Evolutionary conservation across 805 yeast species (phyloP), one percentile per base, ranked within the genome.

Genomic region (Teunomyces gatunensis): DNA sequence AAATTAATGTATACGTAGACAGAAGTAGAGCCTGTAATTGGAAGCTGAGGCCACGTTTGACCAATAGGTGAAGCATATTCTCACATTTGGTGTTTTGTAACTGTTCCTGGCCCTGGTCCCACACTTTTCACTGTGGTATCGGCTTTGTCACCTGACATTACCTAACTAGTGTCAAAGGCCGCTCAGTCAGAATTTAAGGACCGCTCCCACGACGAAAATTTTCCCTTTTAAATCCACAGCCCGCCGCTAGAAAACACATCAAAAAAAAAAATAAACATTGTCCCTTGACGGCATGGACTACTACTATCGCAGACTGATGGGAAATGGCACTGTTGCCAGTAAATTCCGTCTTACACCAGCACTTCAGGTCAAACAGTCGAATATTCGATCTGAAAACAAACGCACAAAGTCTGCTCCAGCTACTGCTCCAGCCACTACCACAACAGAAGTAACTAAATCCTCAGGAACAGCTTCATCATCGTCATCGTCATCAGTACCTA

Each of bases 311-410:
- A 68, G 64, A 47, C 67, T 58, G 61, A 59, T 69, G 69, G 72
- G 72, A 6, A 68, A 69, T 51, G 74, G 74, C 13, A 59, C 73
- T 13, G 58, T 67, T 42, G 57, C 74, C 30, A 61, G 67, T 52
- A 69, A 69, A 52, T 69, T 69, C 57, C 59, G 71, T 13, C 53
- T 64, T 53, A 21, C 35, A 15, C 36, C 48, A 13, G 46, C 50
- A n/a, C 44, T 53, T 1, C 57, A 51, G 37, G 56, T 47, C 54
- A 57, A 54, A 17, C 63, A 52, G 43, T 54, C 58, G 12, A 55
- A 57, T 46, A 45, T 59, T 27, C 51, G 56, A 6, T 29, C 32
- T 15, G 25, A 34, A 15, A 39, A 20, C 29, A 36, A 45, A 29
- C 17, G 39, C 28, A 12, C 39, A 29, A 15, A 11, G 36, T 11